Percentiles rank a stretch among this genome's conserved stretches.
phyloP scores from a whole-genome alignment of 495 filamentous ascomycete species.

The Annulohypoxylon nitens region DNA sequence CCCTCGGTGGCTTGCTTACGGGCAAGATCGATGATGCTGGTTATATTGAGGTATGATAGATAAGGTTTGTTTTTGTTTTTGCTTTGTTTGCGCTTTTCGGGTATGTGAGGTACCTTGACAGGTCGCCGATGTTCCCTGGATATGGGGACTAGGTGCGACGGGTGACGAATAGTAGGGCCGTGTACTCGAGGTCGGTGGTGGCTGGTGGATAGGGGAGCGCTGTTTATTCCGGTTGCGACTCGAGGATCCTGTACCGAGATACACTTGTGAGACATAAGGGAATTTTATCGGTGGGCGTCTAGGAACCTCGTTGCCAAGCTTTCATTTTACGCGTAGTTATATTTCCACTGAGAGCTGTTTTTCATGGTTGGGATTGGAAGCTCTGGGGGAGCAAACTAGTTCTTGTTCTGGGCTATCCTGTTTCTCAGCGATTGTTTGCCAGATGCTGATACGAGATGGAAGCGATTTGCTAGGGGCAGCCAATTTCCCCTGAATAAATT shows the following conservation, averaged over 20 bases:
- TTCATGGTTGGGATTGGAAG: background rate
- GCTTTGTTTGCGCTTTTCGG: background rate
- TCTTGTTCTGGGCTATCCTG: background rate
- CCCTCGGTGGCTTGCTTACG: conserved; percentile 4
- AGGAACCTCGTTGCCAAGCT: no score
- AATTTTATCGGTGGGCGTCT: no score
- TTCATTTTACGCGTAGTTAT: no score
- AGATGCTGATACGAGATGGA: background rate
- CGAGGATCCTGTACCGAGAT: no score
- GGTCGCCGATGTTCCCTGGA: background rate
- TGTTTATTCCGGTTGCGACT: background rate
- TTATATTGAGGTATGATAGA: background rate
- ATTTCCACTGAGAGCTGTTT: no score
- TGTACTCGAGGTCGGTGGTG: background rate
- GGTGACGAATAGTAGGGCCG: background rate
- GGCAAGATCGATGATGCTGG: background rate
- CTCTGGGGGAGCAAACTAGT: background rate
- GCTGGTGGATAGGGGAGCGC: background rate
- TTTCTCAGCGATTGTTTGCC: background rate
- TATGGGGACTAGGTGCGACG: background rate
- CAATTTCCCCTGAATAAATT: background rate
- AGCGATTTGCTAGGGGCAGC: background rate
- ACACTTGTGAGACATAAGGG: no score
- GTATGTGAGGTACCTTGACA: background rate
- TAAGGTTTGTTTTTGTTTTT: background rate